Evolutionary conservation across 2,329 filamentous ascomycete genomes (phyloP).

Genomic region (Harringtonia lauricola): DNA sequence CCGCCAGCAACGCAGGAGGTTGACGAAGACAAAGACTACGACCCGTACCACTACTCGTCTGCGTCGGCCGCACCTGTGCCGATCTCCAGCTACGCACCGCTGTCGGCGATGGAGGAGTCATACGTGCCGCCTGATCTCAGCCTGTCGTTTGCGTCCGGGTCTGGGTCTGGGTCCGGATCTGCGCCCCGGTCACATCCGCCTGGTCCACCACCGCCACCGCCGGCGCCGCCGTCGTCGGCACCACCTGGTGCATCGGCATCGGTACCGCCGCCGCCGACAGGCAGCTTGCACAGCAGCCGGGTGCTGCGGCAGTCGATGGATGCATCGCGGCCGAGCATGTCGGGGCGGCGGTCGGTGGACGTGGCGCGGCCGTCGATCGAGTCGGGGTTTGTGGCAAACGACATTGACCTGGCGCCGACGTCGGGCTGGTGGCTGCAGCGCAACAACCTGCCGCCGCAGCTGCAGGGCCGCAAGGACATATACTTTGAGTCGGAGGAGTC

Average conservation of each 20-base stretch:
- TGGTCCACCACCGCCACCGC: slow-evolving; percentile 22
- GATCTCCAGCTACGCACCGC: slow-evolving; percentile 19
- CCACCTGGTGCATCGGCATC: neutral
- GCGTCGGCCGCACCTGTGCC: slow-evolving; percentile 16
- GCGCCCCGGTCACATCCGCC: slow-evolving; percentile 2
- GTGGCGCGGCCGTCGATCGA: slow-evolving; percentile 62
- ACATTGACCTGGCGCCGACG: slow-evolving; percentile 65
- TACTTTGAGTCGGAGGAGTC: slow-evolving; percentile 74
- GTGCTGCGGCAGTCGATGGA: slow-evolving; percentile 52
- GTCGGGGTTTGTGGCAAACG: slow-evolving; percentile 75
- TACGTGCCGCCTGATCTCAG: slow-evolving; percentile 33
- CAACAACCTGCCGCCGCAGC: slow-evolving; percentile 65
- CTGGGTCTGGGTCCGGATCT: neutral
- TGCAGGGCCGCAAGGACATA: slow-evolving; percentile 76
- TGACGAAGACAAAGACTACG: slow-evolving; percentile 59
- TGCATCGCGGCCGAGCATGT: slow-evolving; percentile 36
- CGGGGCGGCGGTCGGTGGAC: slow-evolving; percentile 59
- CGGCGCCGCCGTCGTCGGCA: slow-evolving; percentile 29
- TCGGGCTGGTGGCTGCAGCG: slow-evolving; percentile 83
- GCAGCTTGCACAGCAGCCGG: slow-evolving; percentile 15
- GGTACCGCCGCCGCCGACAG: slow-evolving; percentile 12
- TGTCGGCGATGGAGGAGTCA: slow-evolving; percentile 29
- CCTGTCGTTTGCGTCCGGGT: slow-evolving; percentile 2
- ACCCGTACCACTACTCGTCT: slow-evolving; percentile 47
- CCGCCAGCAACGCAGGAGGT: slow-evolving; percentile 31